Evolutionary conservation across 768 basidiomycete species (phyloP).

Genomic region (Rhodotorula graminis): DNA sequence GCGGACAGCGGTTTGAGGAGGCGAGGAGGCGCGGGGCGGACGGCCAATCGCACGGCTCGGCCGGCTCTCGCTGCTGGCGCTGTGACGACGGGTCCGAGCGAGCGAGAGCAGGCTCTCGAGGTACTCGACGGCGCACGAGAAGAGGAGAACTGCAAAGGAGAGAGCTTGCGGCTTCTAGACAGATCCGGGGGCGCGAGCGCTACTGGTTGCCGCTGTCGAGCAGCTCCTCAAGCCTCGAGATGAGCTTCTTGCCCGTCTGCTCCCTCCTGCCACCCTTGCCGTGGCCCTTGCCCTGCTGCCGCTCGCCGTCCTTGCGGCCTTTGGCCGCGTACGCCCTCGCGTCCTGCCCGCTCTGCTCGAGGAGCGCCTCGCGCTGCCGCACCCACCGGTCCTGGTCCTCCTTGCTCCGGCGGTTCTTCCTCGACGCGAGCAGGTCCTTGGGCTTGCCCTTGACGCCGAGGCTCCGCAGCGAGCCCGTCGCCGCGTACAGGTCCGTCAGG

Average conservation of each 20-base stretch:
- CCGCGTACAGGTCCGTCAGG: not conserved
- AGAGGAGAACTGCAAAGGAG: not conserved
- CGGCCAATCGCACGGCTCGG: too few relatives aligned
- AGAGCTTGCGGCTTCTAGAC: not conserved
- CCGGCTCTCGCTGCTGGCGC: too few relatives aligned
- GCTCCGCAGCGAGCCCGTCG: not conserved
- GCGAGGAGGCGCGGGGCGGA: too few relatives aligned
- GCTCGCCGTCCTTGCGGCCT: not conserved
- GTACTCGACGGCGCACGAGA: too few relatives aligned
- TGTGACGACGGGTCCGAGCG: too few relatives aligned
- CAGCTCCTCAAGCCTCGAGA: not conserved
- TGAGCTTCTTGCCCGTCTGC: not conserved
- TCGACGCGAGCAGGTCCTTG: not conserved
- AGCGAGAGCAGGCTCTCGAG: too few relatives aligned
- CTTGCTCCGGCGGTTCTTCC: slow-evolving; percentile 4
- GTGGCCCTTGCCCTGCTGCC: not conserved
- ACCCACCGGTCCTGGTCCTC: slow-evolving; percentile 13
- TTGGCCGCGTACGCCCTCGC: not conserved
- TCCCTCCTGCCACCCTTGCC: not conserved
- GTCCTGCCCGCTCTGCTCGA: not conserved
- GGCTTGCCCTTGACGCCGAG: slow-evolving; percentile 2
- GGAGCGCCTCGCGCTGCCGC: not conserved
- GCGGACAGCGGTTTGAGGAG: too few relatives aligned
- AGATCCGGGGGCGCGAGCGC: not conserved
- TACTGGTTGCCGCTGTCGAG: not conserved